These are phyloP conservation scores for Mallotus japonicus DNA, from an alignment of 441 rosid genomes.

Conservation along the genomic window DNA sequence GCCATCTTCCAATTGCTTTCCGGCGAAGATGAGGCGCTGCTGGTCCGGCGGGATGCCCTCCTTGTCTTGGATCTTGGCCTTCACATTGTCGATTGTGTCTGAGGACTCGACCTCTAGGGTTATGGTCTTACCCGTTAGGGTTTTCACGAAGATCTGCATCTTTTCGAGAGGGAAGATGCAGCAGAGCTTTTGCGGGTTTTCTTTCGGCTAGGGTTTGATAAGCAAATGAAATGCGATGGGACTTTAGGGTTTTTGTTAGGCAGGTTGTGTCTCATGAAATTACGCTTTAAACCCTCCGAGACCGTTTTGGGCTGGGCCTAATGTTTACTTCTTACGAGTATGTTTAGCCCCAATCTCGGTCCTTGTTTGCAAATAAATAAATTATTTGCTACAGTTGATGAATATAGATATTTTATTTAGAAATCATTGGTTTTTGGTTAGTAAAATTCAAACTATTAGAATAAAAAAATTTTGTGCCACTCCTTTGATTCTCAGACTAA, in stretches of 20 bases:
- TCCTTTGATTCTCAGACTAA: too few relatives aligned
- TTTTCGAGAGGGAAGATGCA: conserved; percentile 14
- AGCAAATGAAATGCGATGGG: background rate
- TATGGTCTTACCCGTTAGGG: conserved; percentile 75
- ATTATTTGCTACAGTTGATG: too few relatives aligned
- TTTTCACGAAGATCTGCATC: conserved; percentile 89
- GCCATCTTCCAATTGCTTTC: conserved; percentile 77
- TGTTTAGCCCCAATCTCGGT: too few relatives aligned
- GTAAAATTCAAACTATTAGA: too few relatives aligned
- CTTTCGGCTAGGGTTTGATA: background rate
- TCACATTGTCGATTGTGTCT: conserved; percentile 75
- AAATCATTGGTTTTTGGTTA: too few relatives aligned
- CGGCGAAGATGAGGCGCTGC: conserved; percentile 68
- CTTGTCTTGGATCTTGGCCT: conserved; percentile 80
- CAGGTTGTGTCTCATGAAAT: too few relatives aligned
- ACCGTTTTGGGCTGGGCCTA: background rate
- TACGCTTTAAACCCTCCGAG: background rate
- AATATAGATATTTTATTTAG: too few relatives aligned
- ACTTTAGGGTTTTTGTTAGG: background rate
- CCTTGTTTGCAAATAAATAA: too few relatives aligned
- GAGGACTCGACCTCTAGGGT: conserved; percentile 73
- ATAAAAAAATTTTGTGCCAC: too few relatives aligned
- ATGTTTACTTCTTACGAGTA: too few relatives aligned
- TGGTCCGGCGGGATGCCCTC: conserved; percentile 65
- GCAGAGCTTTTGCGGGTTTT: background rate